These are phyloP conservation scores for Aspergillus candidus DNA, from an alignment of 2,329 filamentous ascomycete genomes.

Conservation along the genomic window DNA sequence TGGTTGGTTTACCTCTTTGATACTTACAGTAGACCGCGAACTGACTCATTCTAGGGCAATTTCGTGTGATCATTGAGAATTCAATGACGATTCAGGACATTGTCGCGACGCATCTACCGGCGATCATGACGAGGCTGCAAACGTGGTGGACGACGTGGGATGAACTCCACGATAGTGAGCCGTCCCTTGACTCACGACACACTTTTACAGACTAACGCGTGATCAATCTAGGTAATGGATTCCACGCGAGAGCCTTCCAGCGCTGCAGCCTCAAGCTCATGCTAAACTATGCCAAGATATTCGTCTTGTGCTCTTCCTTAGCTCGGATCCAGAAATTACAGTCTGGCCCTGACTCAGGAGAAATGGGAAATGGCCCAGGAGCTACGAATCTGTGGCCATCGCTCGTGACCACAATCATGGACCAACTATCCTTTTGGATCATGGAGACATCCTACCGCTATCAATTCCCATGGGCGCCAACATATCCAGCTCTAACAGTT, in stretches of 20 bases:
- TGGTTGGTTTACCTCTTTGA: conserved; percentile 10
- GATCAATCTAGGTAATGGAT: conserved; percentile 25
- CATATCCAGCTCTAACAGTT: conserved; percentile 30
- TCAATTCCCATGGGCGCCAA: conserved; percentile 30
- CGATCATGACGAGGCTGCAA: conserved; percentile 27
- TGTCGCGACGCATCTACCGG: conserved; percentile 22
- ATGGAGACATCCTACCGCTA: conserved; percentile 29
- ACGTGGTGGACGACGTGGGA: conserved; percentile 33
- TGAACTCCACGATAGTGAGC: conserved; percentile 28
- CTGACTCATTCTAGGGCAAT: conserved; percentile 17
- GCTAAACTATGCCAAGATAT: conserved; percentile 30
- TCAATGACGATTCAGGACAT: conserved; percentile 21
- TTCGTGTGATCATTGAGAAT: conserved; percentile 25
- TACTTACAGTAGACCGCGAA: background rate
- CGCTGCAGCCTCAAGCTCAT: conserved; percentile 30
- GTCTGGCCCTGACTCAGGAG: conserved; percentile 15
- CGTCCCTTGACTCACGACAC: background rate
- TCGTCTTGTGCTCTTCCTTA: conserved; percentile 26
- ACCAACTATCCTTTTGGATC: conserved; percentile 27
- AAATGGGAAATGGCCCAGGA: conserved; percentile 18
- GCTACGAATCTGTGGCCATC: conserved; percentile 27
- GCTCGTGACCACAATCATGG: conserved; percentile 28
- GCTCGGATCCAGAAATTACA: conserved; percentile 32
- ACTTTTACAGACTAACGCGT: background rate
- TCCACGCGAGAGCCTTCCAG: conserved; percentile 32